phyloP scores from a whole-genome alignment of 176 grass and related monocot species.

The sorghum (Sorghum bicolor) region DNA sequence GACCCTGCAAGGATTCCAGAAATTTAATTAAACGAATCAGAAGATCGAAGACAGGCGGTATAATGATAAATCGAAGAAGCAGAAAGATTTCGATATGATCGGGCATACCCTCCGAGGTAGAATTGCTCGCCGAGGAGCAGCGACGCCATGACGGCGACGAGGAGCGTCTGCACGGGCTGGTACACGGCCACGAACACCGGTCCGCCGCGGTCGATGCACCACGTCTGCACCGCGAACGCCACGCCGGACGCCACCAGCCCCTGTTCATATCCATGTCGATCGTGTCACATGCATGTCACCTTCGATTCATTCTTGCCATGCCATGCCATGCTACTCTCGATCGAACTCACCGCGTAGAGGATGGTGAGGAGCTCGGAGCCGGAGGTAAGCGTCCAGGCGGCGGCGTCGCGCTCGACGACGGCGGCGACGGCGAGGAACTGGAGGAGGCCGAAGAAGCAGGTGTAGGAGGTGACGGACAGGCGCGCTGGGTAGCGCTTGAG shows the following conservation, averaged over 20 bases:
- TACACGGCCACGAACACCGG: slow-evolving; percentile 2
- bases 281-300: neutral
- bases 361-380: slow-evolving; percentile 2
- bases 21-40: too few species aligned
- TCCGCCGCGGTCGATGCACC: neutral
- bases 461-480: neutral
- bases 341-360: slow-evolving; percentile 20
- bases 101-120: neutral
- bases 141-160: slow-evolving; percentile 23
- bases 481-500: neutral
- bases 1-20: neutral
- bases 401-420: neutral
- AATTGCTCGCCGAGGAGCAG: slow-evolving; percentile 21
- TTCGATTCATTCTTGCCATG: neutral
- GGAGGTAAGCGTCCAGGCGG: neutral
- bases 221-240: slow-evolving; percentile 4
- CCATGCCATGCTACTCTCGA: too few species aligned
- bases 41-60: too few species aligned
- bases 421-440: slow-evolving; percentile 13
- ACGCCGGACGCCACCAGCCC: neutral
- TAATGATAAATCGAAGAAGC: neutral
- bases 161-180: slow-evolving; percentile 20
- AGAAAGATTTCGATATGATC: neutral
- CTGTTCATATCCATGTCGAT: neutral
- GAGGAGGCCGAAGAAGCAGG: neutral